Percentiles rank a stretch among this genome's conserved stretches.
Evolutionary conservation across 345 rosid species (phyloP).

Genomic region (Murraya koenigii): DNA sequence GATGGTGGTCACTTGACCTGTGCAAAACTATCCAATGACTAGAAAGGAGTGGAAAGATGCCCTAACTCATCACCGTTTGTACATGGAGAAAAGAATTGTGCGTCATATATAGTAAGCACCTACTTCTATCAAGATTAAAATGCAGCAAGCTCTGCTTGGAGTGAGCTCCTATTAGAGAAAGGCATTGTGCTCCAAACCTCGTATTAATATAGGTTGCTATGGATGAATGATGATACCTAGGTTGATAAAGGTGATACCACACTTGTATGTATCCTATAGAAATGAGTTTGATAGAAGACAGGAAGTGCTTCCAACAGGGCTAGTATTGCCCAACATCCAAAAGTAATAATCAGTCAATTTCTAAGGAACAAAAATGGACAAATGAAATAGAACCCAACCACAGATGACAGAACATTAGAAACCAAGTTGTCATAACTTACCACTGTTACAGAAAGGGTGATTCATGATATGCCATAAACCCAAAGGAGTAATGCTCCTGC

Average conservation of each 20-base stretch:
- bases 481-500: constrained; percentile 1
- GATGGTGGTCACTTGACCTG: not conserved
- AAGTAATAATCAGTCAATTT: not conserved
- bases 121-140: not conserved
- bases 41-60: not conserved
- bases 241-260: not conserved
- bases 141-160: not conserved
- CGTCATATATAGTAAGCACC: not conserved
- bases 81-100: not conserved
- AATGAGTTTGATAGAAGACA: not conserved
- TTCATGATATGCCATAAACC: not conserved
- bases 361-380: not conserved
- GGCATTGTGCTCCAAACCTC: not conserved
- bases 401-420: not conserved
- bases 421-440: constrained; percentile 10
- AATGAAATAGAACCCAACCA: not conserved
- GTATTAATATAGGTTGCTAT: too few species aligned
- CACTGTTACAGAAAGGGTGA: not conserved
- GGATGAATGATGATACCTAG: too few species aligned
- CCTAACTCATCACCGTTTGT: not conserved
- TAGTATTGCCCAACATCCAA: not conserved
- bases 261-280: not conserved
- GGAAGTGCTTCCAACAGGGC: not conserved
- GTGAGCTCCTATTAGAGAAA: not conserved
- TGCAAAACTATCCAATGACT: not conserved